Evolutionary conservation across 2,329 filamentous ascomycete genomes (phyloP).

Genomic region (Fulvia fulva): DNA sequence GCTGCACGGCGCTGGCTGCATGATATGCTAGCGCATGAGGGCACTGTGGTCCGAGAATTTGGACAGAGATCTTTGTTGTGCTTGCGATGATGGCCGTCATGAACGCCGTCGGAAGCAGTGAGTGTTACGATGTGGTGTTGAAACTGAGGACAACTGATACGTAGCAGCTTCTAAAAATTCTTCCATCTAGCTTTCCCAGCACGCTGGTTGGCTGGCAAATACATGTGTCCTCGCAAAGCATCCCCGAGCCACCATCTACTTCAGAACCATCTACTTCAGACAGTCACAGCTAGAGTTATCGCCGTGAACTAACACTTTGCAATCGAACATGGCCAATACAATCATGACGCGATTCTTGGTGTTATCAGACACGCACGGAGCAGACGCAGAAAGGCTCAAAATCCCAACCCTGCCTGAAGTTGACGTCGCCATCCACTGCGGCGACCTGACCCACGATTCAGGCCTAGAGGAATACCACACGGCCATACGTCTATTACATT

Average conservation of each 20-base stretch:
- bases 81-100: constrained; percentile 16
- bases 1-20: constrained; percentile 76
- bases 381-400: background rate
- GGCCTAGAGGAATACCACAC: constrained; percentile 44
- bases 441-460: constrained; percentile 55
- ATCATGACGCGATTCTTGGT: constrained; percentile 39
- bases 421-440: constrained; percentile 56
- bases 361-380: constrained; percentile 43
- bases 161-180: background rate
- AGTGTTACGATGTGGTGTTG: too few species aligned
- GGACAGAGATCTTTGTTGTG: constrained; percentile 80
- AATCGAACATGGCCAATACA: background rate
- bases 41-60: constrained; percentile 66
- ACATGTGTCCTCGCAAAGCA: background rate
- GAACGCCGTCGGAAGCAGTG: too few species aligned
- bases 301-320: background rate
- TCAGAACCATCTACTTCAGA: too few species aligned
- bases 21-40: constrained; percentile 69
- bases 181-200: background rate
- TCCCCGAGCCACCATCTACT: too few species aligned
- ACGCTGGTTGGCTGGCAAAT: too few species aligned
- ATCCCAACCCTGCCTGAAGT: constrained; percentile 39
- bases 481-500: constrained; percentile 46
- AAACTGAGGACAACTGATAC: background rate
- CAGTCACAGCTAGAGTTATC: too few species aligned